These are phyloP conservation scores for Mycena maculata DNA, from an alignment of 768 basidiomycete species.

Conservation along the genomic window DNA sequence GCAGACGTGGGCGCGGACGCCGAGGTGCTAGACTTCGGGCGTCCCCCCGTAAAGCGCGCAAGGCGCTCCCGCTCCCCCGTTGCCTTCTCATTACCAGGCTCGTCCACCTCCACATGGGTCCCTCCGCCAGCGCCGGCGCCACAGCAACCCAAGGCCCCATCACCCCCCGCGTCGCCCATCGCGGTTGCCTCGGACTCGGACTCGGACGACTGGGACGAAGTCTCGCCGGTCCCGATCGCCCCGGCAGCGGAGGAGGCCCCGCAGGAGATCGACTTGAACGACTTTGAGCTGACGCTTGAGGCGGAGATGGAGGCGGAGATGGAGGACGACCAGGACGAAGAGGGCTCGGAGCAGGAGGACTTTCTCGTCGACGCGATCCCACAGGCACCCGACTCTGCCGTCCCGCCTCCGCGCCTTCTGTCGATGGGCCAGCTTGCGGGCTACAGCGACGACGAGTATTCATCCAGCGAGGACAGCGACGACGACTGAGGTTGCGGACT, in stretches of 20 bases:
- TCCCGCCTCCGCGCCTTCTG: slow-evolving; percentile 51
- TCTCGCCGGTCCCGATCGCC: slow-evolving; percentile 36
- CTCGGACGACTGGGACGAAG: slow-evolving; percentile 68
- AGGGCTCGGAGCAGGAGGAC: slow-evolving; percentile 54
- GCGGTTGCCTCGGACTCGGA: slow-evolving; percentile 47
- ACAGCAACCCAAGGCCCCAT: slow-evolving; percentile 35
- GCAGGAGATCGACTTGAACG: slow-evolving; percentile 54
- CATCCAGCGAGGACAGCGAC: slow-evolving; percentile 67
- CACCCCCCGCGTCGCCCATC: slow-evolving; percentile 37
- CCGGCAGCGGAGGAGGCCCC: slow-evolving; percentile 36
- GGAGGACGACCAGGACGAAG: slow-evolving; percentile 40
- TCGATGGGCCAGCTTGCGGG: slow-evolving; percentile 63
- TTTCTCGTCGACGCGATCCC: slow-evolving; percentile 57
- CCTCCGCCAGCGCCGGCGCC: slow-evolving; percentile 31
- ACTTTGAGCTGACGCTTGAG: slow-evolving; percentile 43
- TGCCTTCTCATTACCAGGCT: slow-evolving; percentile 36
- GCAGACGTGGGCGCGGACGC: slow-evolving; percentile 28
- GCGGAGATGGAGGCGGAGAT: slow-evolving; percentile 50
- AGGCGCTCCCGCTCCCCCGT: slow-evolving; percentile 43
- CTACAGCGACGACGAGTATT: slow-evolving; percentile 55
- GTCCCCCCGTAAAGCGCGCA: slow-evolving; percentile 41
- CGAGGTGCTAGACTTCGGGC: slow-evolving; percentile 61
- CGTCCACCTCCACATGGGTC: slow-evolving; percentile 28
- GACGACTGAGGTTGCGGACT: slow-evolving; percentile 49
- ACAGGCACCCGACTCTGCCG: slow-evolving; percentile 46